Conservation (phyloP, 805 yeast species). For the Wickerhamiella occidentalis region DNA sequence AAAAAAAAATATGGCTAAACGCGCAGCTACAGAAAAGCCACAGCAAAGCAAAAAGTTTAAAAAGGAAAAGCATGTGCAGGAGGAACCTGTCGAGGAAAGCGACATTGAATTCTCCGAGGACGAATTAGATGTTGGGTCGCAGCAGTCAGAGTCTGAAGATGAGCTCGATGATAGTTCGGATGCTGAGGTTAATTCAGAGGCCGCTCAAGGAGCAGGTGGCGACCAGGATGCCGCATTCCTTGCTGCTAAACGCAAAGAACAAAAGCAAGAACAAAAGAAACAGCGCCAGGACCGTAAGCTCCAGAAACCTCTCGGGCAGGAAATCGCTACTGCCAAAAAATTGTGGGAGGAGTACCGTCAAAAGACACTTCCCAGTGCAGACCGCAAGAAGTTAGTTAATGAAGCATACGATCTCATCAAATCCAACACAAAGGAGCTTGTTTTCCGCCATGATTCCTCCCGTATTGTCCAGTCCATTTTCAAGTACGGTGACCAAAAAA, state of each 20-base stretch:
- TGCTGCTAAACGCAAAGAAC: slow-evolving; percentile 53
- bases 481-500: slow-evolving; percentile 68
- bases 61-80: slow-evolving; percentile 19
- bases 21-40: slow-evolving; percentile 18
- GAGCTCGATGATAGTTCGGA: slow-evolving; percentile 16
- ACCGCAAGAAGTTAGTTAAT: slow-evolving; percentile 63
- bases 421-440: slow-evolving; percentile 69
- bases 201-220: slow-evolving; percentile 16
- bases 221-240: slow-evolving; percentile 12
- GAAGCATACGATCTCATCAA: slow-evolving; percentile 77
- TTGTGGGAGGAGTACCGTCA: slow-evolving; percentile 89
- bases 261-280: slow-evolving; percentile 43
- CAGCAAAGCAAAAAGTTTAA: slow-evolving; percentile 24
- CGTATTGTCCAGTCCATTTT: slow-evolving; percentile 90
- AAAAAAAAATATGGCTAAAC: slow-evolving; percentile 10
- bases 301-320: slow-evolving; percentile 74
- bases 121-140: slow-evolving; percentile 10
- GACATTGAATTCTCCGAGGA: slow-evolving; percentile 13
- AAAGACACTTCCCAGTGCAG: slow-evolving; percentile 59
- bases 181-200: slow-evolving; percentile 14
- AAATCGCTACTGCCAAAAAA: slow-evolving; percentile 71
- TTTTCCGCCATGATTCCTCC: slow-evolving; percentile 90
- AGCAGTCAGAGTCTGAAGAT: slow-evolving; percentile 11
- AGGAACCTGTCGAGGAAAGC: not conserved
- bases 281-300: slow-evolving; percentile 71